These are phyloP conservation scores for Phytophthora vignae DNA, from an alignment of 352 stramenopile genomes.

Conservation along the genomic window DNA sequence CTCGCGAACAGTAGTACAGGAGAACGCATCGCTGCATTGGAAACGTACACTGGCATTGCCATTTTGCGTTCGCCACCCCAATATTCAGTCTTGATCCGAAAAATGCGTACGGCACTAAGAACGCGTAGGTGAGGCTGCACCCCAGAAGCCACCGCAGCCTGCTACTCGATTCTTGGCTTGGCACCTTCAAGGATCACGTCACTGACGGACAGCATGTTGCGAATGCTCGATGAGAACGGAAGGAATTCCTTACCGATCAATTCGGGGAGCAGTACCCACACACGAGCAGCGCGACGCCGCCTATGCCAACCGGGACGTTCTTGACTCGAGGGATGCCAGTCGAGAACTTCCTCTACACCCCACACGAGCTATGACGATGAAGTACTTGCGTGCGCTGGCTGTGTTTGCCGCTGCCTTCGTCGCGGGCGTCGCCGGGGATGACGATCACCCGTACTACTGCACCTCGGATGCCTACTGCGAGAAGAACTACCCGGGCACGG, in stretches of 20 bases:
- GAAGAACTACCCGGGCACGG: constrained; percentile 61
- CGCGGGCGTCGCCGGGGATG: constrained; percentile 18
- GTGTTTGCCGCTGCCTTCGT: constrained; percentile 30
- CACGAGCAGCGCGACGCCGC: constrained; percentile 18
- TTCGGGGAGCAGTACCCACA: constrained; percentile 8
- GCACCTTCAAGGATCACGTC: neutral
- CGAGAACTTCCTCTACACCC: constrained; percentile 6
- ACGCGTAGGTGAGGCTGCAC: neutral
- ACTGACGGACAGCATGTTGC: constrained; percentile 10
- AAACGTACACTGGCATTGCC: neutral
- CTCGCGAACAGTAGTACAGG: too few species aligned
- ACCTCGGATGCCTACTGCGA: constrained; percentile 68
- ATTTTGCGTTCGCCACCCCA: neutral
- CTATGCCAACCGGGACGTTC: neutral
- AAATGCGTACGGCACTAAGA: neutral
- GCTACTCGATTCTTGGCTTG: neutral
- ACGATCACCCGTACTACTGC: constrained; percentile 52
- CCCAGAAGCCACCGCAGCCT: neutral
- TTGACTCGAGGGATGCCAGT: constrained; percentile 1
- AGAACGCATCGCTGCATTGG: too few species aligned
- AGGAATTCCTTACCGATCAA: constrained; percentile 21
- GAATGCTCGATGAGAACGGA: constrained; percentile 6
- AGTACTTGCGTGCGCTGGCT: constrained; percentile 36
- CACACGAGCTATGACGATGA: constrained; percentile 27
- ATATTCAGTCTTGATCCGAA: neutral